These are phyloP conservation scores for Fraxinus sp. DNA, from an alignment of 305 asterid genomes.

Conservation along the genomic window DNA sequence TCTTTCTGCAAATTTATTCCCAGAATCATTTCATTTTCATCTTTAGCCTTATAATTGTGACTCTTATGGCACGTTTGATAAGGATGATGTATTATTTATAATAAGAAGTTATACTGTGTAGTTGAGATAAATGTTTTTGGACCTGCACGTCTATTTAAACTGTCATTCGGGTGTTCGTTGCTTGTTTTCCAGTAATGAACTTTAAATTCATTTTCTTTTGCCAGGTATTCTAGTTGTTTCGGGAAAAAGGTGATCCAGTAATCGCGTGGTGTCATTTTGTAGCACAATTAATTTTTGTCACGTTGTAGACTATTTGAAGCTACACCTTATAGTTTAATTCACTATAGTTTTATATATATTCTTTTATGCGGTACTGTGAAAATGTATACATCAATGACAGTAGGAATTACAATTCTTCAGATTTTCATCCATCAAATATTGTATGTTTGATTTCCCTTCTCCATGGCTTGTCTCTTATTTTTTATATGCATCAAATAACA, in stretches of 20 bases:
- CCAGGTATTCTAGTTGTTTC: constrained; percentile 29
- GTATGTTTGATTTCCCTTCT: constrained; percentile 11
- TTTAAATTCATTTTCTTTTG: constrained; percentile 1
- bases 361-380: constrained; percentile 27
- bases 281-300: constrained; percentile 24
- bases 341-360: constrained; percentile 28
- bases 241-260: constrained; percentile 23
- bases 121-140: neutral
- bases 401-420: constrained; percentile 15
- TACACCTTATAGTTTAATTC: constrained; percentile 33
- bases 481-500: neutral
- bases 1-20: neutral
- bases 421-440: neutral
- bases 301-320: constrained; percentile 26
- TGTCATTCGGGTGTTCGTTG: neutral
- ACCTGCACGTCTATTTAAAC: neutral
- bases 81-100: neutral
- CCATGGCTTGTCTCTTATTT: neutral
- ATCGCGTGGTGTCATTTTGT: constrained; percentile 33
- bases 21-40: neutral
- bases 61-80: neutral
- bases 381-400: constrained; percentile 27
- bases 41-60: neutral
- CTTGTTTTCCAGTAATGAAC: neutral
- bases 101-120: neutral